Base-by-base conservation (phyloP, 495 filamentous ascomycete species). In the Aspergillus asperescens region DNA sequence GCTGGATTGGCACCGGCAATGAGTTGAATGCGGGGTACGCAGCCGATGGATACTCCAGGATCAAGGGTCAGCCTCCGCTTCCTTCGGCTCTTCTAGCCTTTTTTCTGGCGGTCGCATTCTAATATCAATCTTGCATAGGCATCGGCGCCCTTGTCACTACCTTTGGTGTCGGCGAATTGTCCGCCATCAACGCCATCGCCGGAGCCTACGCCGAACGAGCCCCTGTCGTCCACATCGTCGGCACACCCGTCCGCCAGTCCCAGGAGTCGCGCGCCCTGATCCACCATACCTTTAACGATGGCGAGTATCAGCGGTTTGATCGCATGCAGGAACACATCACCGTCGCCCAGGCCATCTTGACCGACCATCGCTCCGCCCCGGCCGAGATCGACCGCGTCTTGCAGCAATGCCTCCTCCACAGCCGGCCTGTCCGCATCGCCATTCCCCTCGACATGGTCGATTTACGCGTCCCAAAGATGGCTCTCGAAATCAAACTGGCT, bases 21-120 rank as follows among this genome's bases (percentile, higher is more conserved):
- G 87, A 90, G 62, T 75, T 91, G 29, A 90, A 91, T 64, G 85
- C 86, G 22, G 85, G 81, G 20, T 92, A 90, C 60, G 86, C 88
- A 13, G 83, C 87, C 18, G 88, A 92, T 68, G 88, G 86, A 7
- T 90, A 90, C 62, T 85, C 88, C 23, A 74, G 87, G 22, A 71
- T 87, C 48, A 84, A 83, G 51, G 86, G 86, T 27, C n/a, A n/a
- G n/a, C n/a, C n/a, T n/a, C n/a, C n/a, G n/a, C n/a, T n/a, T n/a
- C n/a, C n/a, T n/a, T n/a, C n/a, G n/a, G 79, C 88, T 23, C 71
- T 71, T 39, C 40, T 44, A 0, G 6, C 20, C n/a, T 13, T 37
- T 15, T 2, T 5, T 18, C 16, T 3, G 1, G 9, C 31, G 12
- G 5, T 34, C 27, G 18, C 15, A 4, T 20, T 6, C 28, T 47